Percentiles rank a stretch among this genome's conserved stretches.
Conservation (phyloP, 345 rosid species). For the Sisymbrium altissimum region DNA sequence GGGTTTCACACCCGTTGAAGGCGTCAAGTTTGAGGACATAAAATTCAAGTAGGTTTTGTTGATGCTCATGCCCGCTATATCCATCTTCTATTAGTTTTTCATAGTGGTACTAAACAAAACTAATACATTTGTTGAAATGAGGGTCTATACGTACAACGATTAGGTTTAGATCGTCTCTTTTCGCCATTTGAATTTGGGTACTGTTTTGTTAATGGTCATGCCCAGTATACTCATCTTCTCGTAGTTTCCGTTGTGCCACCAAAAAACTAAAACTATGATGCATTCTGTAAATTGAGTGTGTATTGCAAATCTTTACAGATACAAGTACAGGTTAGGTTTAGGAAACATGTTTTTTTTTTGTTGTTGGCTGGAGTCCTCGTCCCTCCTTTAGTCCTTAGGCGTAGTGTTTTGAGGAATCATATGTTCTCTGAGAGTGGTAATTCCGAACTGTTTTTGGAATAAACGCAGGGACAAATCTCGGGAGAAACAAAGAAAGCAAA, state of each 20-base stretch:
- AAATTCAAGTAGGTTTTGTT: constrained; percentile 45
- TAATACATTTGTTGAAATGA: too few relatives aligned
- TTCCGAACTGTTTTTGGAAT: constrained; percentile 9
- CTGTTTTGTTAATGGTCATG: too few relatives aligned
- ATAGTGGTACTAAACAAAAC: too few relatives aligned
- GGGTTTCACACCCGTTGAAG: constrained; percentile 68
- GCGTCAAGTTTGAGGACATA: constrained; percentile 60
- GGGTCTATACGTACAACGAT: too few relatives aligned
- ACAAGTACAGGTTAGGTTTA: neutral
- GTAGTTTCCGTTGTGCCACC: too few relatives aligned
- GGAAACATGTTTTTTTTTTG: neutral
- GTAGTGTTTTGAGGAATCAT: neutral
- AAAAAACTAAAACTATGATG: too few relatives aligned
- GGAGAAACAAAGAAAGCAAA: constrained; percentile 78
- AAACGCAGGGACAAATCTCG: constrained; percentile 70
- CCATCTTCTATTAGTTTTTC: too few relatives aligned
- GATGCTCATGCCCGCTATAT: too few relatives aligned
- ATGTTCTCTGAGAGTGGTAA: neutral
- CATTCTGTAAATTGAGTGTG: neutral
- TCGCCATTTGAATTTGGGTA: neutral
- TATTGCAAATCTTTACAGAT: neutral
- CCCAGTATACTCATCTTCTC: too few relatives aligned
- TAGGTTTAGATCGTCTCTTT: neutral
- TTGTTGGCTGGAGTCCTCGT: neutral
- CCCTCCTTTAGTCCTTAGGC: neutral